phyloP scores from a whole-genome alignment of 306 rosid genomes.

The Vigna hirtella region DNA sequence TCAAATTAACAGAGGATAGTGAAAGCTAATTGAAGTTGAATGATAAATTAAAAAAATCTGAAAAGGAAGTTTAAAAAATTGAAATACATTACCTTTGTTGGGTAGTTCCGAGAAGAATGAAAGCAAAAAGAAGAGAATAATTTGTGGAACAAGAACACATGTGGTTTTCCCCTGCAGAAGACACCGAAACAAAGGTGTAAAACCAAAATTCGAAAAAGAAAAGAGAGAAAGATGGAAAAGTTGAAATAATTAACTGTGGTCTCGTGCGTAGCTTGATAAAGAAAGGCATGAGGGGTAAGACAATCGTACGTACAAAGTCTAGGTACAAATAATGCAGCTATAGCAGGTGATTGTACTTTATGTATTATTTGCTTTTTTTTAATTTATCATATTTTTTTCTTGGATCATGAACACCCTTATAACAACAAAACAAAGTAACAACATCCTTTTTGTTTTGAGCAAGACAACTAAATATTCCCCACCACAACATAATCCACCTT shows the following conservation, averaged over 20 bases:
- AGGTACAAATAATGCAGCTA: constrained; percentile 39
- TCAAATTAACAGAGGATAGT: background rate
- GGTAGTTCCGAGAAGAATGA: background rate
- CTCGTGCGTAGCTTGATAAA: constrained; percentile 37
- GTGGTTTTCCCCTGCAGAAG: constrained; percentile 27
- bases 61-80: background rate
- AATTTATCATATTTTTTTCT: background rate
- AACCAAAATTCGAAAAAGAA: background rate
- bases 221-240: constrained; percentile 6
- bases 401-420: constrained; percentile 46
- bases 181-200: constrained; percentile 24
- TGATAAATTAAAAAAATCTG: background rate
- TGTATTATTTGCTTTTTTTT: background rate
- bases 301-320: constrained; percentile 41
- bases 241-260: constrained; percentile 24
- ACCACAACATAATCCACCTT: constrained; percentile 44
- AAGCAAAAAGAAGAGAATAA: constrained; percentile 18
- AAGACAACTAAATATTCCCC: constrained; percentile 50
- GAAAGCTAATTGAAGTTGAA: background rate
- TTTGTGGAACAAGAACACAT: constrained; percentile 36
- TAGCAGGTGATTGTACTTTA: constrained; percentile 22
- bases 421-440: constrained; percentile 37
- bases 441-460: constrained; percentile 49
- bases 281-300: background rate
- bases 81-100: background rate